Percentiles rank a stretch among this genome's conserved stretches.
Conservation (phyloP, 441 rosid species). For the Pelargonium hybrid region DNA sequence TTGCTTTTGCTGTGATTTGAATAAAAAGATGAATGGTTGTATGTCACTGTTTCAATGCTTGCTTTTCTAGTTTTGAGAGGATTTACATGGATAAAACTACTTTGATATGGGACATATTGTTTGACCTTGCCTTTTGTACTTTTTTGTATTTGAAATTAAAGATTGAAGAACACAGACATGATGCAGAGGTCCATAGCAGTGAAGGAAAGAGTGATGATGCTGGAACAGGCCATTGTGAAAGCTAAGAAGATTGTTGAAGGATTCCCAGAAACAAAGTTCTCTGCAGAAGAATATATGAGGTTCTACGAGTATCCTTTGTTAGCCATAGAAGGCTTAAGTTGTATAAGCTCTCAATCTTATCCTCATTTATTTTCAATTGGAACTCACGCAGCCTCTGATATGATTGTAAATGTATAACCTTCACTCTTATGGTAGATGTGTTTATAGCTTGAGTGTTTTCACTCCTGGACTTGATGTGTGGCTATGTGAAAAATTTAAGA, state of each 20-base stretch:
- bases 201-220: slow-evolving; percentile 21
- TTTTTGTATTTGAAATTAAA: background rate
- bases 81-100: too few relatives aligned
- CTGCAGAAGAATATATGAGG: slow-evolving; percentile 22
- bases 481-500: slow-evolving; percentile 23
- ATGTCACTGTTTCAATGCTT: too few relatives aligned
- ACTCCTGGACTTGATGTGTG: slow-evolving; percentile 9
- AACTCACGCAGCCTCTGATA: background rate
- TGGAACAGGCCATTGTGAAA: slow-evolving; percentile 30
- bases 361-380: background rate
- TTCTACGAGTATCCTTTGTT: slow-evolving; percentile 27
- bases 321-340: background rate
- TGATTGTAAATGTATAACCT: slow-evolving; percentile 9
- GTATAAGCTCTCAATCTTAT: background rate
- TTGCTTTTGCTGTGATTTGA: too few relatives aligned
- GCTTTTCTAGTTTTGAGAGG: too few relatives aligned
- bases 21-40: too few relatives aligned
- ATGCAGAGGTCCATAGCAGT: slow-evolving; percentile 12
- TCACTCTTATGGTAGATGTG: slow-evolving; percentile 21
- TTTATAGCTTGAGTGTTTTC: slow-evolving; percentile 18
- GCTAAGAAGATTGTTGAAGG: slow-evolving; percentile 29
- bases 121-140: too few relatives aligned
- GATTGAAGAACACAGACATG: slow-evolving; percentile 8
- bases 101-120: too few relatives aligned
- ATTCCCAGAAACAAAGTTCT: slow-evolving; percentile 23